Percentiles rank a stretch among this genome's conserved stretches.
These are phyloP conservation scores for Amorphotheca resinae DNA, from an alignment of 495 filamentous ascomycete genomes.

Conservation along the genomic window DNA sequence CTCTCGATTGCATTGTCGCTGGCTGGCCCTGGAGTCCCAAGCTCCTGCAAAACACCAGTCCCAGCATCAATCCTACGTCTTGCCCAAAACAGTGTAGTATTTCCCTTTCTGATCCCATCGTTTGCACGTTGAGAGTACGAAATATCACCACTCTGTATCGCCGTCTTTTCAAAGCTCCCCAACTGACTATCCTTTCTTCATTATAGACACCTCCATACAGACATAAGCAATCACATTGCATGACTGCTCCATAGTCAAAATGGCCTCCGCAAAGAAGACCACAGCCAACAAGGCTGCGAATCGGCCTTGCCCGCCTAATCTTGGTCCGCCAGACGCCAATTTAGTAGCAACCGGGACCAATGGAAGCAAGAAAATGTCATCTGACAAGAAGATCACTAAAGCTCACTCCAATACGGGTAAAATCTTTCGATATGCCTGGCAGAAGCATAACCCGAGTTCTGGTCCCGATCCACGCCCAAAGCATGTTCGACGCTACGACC, in stretches of 20 bases:
- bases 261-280: slow-evolving; percentile 1
- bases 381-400: not conserved
- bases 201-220: not conserved
- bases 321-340: not conserved
- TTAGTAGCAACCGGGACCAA: not conserved
- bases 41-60: too few species aligned
- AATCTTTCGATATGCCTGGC: not conserved
- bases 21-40: too few species aligned
- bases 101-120: too few species aligned
- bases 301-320: not conserved
- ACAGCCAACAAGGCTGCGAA: not conserved
- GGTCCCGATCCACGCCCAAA: too few species aligned
- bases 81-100: too few species aligned
- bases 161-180: too few species aligned
- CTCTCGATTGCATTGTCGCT: too few species aligned
- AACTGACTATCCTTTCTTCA: not conserved
- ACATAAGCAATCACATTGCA: not conserved
- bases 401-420: not conserved
- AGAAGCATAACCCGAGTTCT: too few species aligned
- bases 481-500: too few species aligned
- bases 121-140: too few species aligned
- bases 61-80: too few species aligned
- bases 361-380: not conserved
- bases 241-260: not conserved
- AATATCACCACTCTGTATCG: too few species aligned